phyloP scores from a whole-genome alignment of 208 protist genomes.

The Phytomonas sp. region DNA sequence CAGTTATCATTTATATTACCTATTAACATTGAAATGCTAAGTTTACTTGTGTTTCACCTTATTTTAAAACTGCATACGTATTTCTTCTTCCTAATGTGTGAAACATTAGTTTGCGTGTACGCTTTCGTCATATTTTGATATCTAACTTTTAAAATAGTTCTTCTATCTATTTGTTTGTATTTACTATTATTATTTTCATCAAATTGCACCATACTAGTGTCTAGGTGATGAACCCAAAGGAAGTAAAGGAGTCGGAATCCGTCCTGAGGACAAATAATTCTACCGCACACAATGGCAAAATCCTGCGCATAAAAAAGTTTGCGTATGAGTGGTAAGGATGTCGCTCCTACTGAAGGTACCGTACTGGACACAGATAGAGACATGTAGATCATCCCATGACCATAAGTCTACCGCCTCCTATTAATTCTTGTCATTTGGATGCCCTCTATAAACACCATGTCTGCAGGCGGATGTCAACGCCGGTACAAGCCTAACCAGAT shows the following conservation, averaged over 20 bases:
- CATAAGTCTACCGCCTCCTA: neutral
- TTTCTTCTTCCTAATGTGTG: conserved; percentile 9
- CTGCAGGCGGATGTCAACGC: too few species aligned
- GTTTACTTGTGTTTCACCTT: neutral
- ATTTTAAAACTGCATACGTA: neutral
- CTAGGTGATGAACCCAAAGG: neutral
- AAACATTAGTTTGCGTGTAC: neutral
- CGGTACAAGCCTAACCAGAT: too few species aligned
- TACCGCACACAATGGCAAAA: neutral
- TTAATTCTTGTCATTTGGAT: neutral
- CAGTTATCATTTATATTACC: neutral
- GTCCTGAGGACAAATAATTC: neutral
- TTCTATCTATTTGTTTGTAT: neutral
- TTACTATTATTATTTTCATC: neutral
- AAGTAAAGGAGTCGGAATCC: neutral
- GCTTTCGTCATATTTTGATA: neutral
- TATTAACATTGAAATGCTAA: neutral
- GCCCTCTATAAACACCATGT: too few species aligned
- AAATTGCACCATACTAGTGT: neutral
- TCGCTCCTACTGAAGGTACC: neutral
- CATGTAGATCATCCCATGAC: neutral
- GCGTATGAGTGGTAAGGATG: neutral
- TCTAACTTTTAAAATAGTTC: conserved; percentile 2
- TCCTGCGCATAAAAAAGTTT: neutral
- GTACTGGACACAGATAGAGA: neutral